Percentiles rank a stretch among this genome's conserved stretches.
Conservation (phyloP, 495 filamentous ascomycete genomes). For the Trichoderma gamsii region DNA sequence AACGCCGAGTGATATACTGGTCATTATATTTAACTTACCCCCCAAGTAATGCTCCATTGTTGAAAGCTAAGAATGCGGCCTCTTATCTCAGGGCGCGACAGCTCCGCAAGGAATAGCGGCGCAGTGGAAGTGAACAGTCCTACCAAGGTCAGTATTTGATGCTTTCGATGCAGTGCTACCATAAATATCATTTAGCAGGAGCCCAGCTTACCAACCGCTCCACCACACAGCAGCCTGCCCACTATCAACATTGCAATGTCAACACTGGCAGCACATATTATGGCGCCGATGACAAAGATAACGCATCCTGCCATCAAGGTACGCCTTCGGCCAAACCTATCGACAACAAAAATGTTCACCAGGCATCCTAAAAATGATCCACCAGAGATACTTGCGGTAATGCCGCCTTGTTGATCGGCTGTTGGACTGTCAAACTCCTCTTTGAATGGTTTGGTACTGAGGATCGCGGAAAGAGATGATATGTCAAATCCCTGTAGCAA, state of each 20-base stretch:
- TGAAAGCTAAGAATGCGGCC: constrained; percentile 8
- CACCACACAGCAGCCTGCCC: constrained; percentile 7
- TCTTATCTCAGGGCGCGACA: background rate
- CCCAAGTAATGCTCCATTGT: constrained; percentile 15
- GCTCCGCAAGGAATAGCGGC: constrained; percentile 11
- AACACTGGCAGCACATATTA: constrained; percentile 56
- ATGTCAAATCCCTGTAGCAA: constrained; percentile 63
- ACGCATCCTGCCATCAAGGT: constrained; percentile 63
- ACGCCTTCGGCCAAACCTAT: constrained; percentile 29
- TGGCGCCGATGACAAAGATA: constrained; percentile 66
- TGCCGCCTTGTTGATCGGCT: constrained; percentile 25
- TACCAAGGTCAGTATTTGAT: background rate
- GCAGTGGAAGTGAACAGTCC: constrained; percentile 13
- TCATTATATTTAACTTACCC: background rate
- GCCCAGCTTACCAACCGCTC: constrained; percentile 1
- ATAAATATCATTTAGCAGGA: background rate
- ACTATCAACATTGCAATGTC: constrained; percentile 58
- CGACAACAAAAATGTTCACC: background rate
- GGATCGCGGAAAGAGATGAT: constrained; percentile 57
- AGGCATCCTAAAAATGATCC: constrained; percentile 15
- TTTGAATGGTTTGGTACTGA: constrained; percentile 36
- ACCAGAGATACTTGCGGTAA: constrained; percentile 14
- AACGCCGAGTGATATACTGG: background rate
- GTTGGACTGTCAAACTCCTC: constrained; percentile 41
- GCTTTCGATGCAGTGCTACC: too few relatives aligned